Evolutionary conservation across 164 flowering plant species (phyloP), one percentile per base, ranked within the genome.

Genomic region (Chimonanthus praecox): DNA sequence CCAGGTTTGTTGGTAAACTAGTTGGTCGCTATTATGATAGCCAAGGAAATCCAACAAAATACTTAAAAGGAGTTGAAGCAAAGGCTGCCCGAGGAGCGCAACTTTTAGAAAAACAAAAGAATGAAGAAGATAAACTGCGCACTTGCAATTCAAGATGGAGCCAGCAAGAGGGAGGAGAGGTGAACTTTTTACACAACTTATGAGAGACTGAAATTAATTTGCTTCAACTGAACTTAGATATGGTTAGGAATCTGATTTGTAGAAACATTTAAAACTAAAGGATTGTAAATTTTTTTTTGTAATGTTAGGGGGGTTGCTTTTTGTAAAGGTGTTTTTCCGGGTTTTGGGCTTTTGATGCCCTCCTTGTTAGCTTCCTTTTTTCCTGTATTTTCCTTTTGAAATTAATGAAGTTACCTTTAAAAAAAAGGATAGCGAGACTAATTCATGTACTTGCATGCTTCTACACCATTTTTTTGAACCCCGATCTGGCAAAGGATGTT

Each of bases 71-170:
- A 78, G 93, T 84, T 49, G 99, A 92, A 87, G 96, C 91, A 50
- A 92, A 88, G 84, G 98, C 98, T 58, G 90, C 89, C 33, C 82
- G 97, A 84, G 98, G 96, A 18, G 87, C 93, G 44, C 99, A 92
- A 73, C 89, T 95, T 69, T 71, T 91, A 79, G 97, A 92, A 80
- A 95, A 92, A 72, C 97, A 92, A 83, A 88, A 92, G 81, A 77
- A 43, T 1, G 97, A 92, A 83, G 99, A 95, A 78, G 90, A 90
- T 3, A 89, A 91, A 79, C 76, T 84, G 49, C 84, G 88, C 43
- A 82, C 82, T 79, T 92, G 99, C 85, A 95, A 88, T 77, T 95
- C 98, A 47, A 85, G 82, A 77, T 95, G 99, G 99, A 95, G 98
- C 79, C 96, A 92, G 72, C 84, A 88, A 13, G 93, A 92, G 68